These are phyloP conservation scores for Rhynchosporium agropyri DNA, from an alignment of 2,329 filamentous ascomycete species.

Conservation along the genomic window DNA sequence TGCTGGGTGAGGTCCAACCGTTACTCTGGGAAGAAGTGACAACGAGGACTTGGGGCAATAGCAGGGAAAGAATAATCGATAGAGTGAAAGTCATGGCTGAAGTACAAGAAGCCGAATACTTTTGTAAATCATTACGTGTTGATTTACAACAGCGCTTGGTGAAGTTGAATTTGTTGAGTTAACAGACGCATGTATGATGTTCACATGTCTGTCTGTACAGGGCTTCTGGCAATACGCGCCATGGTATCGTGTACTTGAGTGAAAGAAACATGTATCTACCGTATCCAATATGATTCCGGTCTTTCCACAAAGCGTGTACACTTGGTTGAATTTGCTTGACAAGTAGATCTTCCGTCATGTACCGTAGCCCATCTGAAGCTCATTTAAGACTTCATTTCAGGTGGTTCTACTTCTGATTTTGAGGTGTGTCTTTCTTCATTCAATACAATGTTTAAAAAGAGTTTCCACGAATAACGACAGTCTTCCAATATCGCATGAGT, in stretches of 20 bases:
- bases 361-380: neutral
- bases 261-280: conserved; percentile 6
- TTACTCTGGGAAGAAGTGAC: neutral
- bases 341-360: neutral
- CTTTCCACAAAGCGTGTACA: no score
- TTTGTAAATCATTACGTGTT: neutral
- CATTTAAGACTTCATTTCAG: no score
- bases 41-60: neutral
- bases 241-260: conserved; percentile 3
- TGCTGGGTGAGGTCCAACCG: neutral
- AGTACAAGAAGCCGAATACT: neutral
- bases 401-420: neutral
- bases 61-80: neutral
- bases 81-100: neutral
- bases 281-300: neutral
- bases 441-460: neutral
- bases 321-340: neutral
- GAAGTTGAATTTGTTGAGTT: conserved; percentile 1
- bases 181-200: neutral
- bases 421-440: neutral
- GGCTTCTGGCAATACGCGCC: neutral
- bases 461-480: neutral
- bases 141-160: neutral
- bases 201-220: neutral
- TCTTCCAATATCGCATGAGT: neutral